A percentile compares a stretch with the other conserved stretches of the same genome.
These are phyloP conservation scores for Chenopodium album DNA, from an alignment of 148 eudicot genomes.

Conservation along the genomic window DNA sequence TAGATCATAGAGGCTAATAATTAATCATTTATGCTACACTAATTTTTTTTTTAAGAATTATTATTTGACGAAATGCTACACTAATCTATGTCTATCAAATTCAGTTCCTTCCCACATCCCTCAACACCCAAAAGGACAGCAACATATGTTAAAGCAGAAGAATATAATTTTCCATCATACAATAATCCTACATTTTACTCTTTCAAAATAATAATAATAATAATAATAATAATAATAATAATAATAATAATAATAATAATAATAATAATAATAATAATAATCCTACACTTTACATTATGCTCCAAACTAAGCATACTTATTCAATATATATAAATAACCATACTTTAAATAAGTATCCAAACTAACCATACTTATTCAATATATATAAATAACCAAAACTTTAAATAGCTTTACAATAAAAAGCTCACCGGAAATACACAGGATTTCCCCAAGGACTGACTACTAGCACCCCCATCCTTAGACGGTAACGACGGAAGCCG, in stretches of 20 bases:
- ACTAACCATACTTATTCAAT: background rate
- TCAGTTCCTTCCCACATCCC: background rate
- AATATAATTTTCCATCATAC: background rate
- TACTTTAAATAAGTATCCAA: background rate
- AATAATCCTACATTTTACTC: background rate
- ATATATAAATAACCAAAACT: background rate
- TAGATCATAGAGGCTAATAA: too few species aligned
- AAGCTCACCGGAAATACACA: background rate
- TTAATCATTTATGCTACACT: too few species aligned
- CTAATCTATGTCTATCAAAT: background rate
- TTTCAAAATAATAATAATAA: too few species aligned
- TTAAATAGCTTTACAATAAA: too few species aligned
- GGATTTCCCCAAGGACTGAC: background rate
- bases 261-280: background rate
- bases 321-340: background rate
- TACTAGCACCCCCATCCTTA: slow-evolving; percentile 9
- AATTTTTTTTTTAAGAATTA: too few species aligned
- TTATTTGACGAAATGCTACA: too few species aligned
- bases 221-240: too few species aligned
- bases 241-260: background rate
- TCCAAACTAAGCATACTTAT: background rate
- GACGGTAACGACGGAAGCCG: slow-evolving; percentile 39
- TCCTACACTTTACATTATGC: background rate
- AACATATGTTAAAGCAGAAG: background rate
- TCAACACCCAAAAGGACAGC: background rate